Conservation (phyloP, 768 basidiomycete genomes). For the Inosperma sp. region DNA sequence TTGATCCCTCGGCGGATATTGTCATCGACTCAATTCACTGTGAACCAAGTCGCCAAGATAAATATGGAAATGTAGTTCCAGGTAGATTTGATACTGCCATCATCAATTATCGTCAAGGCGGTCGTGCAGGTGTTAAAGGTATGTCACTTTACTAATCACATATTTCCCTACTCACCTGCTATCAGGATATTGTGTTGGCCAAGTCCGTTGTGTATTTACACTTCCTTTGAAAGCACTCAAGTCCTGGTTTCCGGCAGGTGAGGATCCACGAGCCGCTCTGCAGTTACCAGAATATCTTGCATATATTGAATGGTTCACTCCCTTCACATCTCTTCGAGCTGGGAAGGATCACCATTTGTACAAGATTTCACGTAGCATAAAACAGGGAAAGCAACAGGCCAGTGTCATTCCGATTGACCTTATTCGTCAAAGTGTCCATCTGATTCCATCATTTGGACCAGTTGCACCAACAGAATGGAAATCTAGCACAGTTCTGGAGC, state of each 20-base stretch:
- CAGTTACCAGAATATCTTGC: neutral
- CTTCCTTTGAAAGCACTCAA: neutral
- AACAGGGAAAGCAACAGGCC: slow-evolving; percentile 9
- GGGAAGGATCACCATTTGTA: neutral
- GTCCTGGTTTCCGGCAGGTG: neutral
- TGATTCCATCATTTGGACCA: slow-evolving; percentile 30
- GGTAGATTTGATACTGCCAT: slow-evolving; percentile 14
- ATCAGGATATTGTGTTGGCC: slow-evolving; percentile 6
- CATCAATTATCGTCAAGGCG: neutral
- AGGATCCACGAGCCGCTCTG: no score
- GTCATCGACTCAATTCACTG: slow-evolving; percentile 30
- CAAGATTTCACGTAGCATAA: slow-evolving; percentile 13
- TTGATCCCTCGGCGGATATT: slow-evolving; percentile 10
- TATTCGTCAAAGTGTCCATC: slow-evolving; percentile 27
- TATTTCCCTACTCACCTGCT: no score
- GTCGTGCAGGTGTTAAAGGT: neutral
- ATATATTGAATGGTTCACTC: slow-evolving; percentile 10
- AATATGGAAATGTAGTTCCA: slow-evolving; percentile 15
- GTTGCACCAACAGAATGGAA: slow-evolving; percentile 28
- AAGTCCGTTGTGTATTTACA: slow-evolving; percentile 3
- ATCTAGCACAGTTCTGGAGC: slow-evolving; percentile 30
- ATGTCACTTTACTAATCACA: neutral
- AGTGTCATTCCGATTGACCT: slow-evolving; percentile 22
- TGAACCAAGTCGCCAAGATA: slow-evolving; percentile 16
- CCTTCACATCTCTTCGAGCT: neutral